Evolutionary conservation across 768 basidiomycete species (phyloP), one percentile per base, ranked within the genome.

Genomic region (Leccinum uliginosum): DNA sequence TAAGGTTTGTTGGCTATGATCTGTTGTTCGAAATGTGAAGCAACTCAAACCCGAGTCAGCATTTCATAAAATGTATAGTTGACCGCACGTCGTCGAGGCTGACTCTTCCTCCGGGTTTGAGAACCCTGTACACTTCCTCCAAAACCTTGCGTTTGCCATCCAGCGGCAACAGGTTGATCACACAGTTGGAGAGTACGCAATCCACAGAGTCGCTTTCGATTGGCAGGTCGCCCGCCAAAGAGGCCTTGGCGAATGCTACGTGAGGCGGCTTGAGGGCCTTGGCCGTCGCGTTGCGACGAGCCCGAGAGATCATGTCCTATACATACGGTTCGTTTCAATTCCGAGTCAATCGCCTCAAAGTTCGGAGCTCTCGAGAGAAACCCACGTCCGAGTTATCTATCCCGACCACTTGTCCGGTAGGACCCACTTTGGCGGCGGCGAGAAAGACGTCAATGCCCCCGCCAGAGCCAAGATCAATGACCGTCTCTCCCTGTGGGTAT

Each of bases 71-170:
- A 35, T 26, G 24, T 12, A 24, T 15, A 5, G 10, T 53, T 0
- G n/a, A 1, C 56, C 77, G 15, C 58, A 85, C 82, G 60, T 84
- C 83, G 50, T 77, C 73, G 9, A 84, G 61, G 2, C 75, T 75
- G 24, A 84, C 61, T n/a, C 82, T 73, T 9, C 84, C 83, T 51
- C 82, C 82, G 9, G 80, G 78, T 64, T 80, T 84, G 48, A 86
- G 70, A 3, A 84, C 71, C 11, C 84, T 72, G 50, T 75, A 65
- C 0, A 74, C 69, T 56, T 86, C 83, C 43, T 75, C 74, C 49
- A 83, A 64, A 6, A 79, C 60, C n/a, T 51, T 65, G 4, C 61
- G 65, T 60, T 81, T 84, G 3, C 75, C 78, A 12, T 70, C 64
- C 0, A 53, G 53, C 0, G 81, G 77, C 6, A 84, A 60, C 2